These are phyloP conservation scores for Cutaneotrichosporon spelunceum DNA, from an alignment of 1,284 basidiomycete species.

Conservation along the genomic window DNA sequence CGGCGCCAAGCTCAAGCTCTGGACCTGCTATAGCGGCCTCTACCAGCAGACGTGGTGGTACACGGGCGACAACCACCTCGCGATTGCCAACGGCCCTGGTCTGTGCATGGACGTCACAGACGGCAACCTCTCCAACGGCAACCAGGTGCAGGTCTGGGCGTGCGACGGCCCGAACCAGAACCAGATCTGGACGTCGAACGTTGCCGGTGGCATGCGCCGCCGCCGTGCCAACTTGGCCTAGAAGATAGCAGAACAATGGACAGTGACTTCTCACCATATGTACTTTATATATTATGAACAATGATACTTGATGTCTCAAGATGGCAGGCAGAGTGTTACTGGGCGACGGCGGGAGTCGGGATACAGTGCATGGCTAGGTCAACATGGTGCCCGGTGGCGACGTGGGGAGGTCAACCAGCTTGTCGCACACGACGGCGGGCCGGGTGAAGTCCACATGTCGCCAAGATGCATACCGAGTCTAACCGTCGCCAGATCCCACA, in stretches of 20 bases:
- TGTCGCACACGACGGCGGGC: too few species aligned
- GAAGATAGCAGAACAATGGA: neutral
- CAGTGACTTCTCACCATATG: neutral
- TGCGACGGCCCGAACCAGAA: conserved; percentile 35
- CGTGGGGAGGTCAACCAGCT: too few species aligned
- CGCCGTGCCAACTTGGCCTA: conserved; percentile 2
- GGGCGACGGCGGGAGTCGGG: too few species aligned
- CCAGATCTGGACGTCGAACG: conserved; percentile 36
- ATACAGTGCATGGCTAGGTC: too few species aligned
- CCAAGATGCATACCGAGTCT: too few species aligned
- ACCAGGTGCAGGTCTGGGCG: conserved; percentile 28
- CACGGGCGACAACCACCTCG: conserved; percentile 19
- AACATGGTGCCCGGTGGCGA: too few species aligned
- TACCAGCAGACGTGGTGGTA: conserved; percentile 20
- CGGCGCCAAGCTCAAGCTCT: conserved; percentile 33
- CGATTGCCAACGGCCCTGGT: conserved; percentile 11
- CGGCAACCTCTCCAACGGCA: conserved; percentile 19
- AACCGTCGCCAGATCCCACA: too few species aligned
- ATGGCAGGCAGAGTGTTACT: neutral
- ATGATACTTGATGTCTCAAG: neutral
- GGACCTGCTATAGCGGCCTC: conserved; percentile 18
- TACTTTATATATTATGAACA: neutral
- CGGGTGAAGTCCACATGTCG: too few species aligned
- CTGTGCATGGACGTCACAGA: conserved; percentile 31
- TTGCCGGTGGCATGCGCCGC: conserved; percentile 6